Conservation (phyloP, 805 yeast genomes). For the Vanderwaltozyma yarrowii region DNA sequence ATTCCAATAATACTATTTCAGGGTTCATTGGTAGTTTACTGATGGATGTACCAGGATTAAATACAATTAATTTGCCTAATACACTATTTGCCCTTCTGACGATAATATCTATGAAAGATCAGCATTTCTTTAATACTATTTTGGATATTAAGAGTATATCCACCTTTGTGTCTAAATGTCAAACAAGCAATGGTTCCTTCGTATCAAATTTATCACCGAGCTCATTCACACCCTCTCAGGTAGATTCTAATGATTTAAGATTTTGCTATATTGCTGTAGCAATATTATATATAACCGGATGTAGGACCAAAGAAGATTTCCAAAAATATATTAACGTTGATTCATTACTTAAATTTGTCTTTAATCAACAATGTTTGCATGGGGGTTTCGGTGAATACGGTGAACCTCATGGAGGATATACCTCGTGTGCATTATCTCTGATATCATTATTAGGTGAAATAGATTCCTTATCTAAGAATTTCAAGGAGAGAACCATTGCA, state of each 20-base stretch:
- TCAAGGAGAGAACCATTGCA: slow-evolving; percentile 34
- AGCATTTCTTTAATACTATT: slow-evolving; percentile 28
- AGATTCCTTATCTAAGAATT: slow-evolving; percentile 9
- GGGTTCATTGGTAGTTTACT: slow-evolving; percentile 22
- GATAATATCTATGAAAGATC: slow-evolving; percentile 41
- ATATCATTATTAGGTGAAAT: slow-evolving; percentile 34
- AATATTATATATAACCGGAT: slow-evolving; percentile 41
- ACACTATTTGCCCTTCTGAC: slow-evolving; percentile 64
- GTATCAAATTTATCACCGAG: slow-evolving; percentile 31
- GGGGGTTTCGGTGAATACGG: slow-evolving; percentile 62
- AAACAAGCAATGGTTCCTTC: slow-evolving; percentile 50
- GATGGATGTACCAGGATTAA: slow-evolving; percentile 7
- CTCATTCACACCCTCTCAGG: slow-evolving; percentile 24
- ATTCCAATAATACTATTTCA: slow-evolving; percentile 11
- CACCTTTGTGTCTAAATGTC: slow-evolving; percentile 50
- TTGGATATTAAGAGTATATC: slow-evolving; percentile 37
- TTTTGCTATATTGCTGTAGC: slow-evolving; percentile 65
- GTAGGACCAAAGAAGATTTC: slow-evolving; percentile 14
- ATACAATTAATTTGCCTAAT: slow-evolving; percentile 53
- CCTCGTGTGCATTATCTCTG: slow-evolving; percentile 72
- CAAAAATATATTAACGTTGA: slow-evolving; percentile 35
- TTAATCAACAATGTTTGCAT: slow-evolving; percentile 32
- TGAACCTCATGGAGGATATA: slow-evolving; percentile 82
- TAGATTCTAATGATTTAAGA: slow-evolving; percentile 62
- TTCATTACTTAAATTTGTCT: slow-evolving; percentile 32